Evolutionary conservation across 768 basidiomycete species (phyloP).

Genomic region (Hysterangium stoloniferum): DNA sequence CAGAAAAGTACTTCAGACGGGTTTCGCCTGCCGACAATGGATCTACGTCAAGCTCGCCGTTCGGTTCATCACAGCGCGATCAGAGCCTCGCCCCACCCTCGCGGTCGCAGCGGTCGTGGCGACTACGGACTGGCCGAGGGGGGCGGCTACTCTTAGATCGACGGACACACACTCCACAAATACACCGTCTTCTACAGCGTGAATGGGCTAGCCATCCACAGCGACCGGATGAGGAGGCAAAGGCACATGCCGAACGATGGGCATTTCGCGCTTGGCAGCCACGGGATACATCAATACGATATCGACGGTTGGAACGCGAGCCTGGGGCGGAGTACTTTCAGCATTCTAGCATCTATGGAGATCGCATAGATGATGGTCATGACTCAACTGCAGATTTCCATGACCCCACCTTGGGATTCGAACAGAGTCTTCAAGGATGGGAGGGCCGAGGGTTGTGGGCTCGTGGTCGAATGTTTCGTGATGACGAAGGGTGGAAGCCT

Average conservation of each 20-base stretch:
- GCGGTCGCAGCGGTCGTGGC: conserved; percentile 42
- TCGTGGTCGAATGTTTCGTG: not conserved
- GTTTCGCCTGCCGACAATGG: conserved; percentile 33
- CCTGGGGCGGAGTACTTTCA: conserved; percentile 1
- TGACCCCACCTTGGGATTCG: not conserved
- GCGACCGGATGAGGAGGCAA: not conserved
- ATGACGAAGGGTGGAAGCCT: not conserved
- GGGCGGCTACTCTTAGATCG: conserved; percentile 76
- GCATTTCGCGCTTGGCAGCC: conserved; percentile 5
- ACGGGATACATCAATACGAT: not conserved
- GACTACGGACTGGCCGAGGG: conserved; percentile 75
- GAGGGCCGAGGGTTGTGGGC: not conserved
- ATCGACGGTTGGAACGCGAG: not conserved
- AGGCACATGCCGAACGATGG: conserved; percentile 2
- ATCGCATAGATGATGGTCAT: not conserved
- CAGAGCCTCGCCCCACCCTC: conserved; percentile 19
- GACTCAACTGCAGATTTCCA: not conserved
- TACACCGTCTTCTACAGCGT: conserved; percentile 9
- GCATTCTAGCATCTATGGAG: conserved; percentile 6
- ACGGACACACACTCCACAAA: conserved; percentile 29
- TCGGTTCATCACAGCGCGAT: conserved; percentile 25
- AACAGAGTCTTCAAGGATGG: not conserved
- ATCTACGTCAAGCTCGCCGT: conserved; percentile 3
- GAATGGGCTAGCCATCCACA: conserved; percentile 2
- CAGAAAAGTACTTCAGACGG: conserved; percentile 61